Evolutionary conservation across 495 filamentous ascomycete genomes (phyloP).

Genomic region (Penicillium coffeae): DNA sequence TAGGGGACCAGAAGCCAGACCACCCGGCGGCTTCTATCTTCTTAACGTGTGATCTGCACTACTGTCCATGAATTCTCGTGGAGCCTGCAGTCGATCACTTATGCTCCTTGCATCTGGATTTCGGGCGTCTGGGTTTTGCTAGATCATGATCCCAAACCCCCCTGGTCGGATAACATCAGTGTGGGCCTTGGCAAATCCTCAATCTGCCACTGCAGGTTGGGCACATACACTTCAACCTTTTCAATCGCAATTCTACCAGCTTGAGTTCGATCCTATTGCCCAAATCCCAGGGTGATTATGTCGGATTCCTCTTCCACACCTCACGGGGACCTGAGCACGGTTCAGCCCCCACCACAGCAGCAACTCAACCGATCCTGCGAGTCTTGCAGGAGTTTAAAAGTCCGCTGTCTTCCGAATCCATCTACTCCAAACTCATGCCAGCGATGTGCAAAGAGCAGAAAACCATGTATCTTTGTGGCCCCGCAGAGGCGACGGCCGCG

Average conservation of each 20-base stretch:
- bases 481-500: slow-evolving; percentile 72
- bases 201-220: not conserved
- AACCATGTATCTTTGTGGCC: slow-evolving; percentile 71
- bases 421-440: slow-evolving; percentile 61
- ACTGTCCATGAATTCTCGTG: not conserved
- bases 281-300: slow-evolving; percentile 22
- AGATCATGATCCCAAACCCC: not conserved
- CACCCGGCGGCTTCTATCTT: not conserved
- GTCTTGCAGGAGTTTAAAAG: slow-evolving; percentile 78
- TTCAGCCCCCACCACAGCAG: slow-evolving; percentile 20
- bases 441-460: slow-evolving; percentile 73
- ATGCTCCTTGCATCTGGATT: not conserved
- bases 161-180: not conserved
- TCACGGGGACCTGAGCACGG: slow-evolving; percentile 26
- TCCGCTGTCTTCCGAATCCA: slow-evolving; percentile 72
- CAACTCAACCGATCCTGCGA: slow-evolving; percentile 72
- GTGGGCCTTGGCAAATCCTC: not conserved
- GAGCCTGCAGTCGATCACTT: not conserved
- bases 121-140: not conserved
- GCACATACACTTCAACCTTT: too few relatives aligned
- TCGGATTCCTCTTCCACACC: slow-evolving; percentile 28
- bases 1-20: too few relatives aligned
- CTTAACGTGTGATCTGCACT: not conserved
- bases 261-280: not conserved
- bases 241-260: too few relatives aligned